Evolutionary conservation across 805 yeast genomes (phyloP).

Genomic region (Kluyveromyces wickerhamii): DNA sequence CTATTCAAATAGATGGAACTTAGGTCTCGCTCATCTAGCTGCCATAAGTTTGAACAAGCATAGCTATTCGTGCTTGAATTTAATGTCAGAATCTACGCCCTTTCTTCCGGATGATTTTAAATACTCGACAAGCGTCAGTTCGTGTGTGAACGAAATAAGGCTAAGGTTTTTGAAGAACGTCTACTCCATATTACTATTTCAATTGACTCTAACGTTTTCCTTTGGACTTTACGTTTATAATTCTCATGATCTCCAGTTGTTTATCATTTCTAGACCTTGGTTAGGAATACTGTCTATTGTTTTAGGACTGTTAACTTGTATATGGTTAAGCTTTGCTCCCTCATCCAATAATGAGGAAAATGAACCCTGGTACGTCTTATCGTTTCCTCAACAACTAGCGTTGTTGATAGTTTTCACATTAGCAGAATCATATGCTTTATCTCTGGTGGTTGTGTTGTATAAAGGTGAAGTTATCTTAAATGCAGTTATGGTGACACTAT

Average conservation of each 20-base stretch:
- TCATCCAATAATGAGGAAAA: constrained; percentile 58
- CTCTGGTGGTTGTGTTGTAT: constrained; percentile 53
- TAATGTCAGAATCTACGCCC: constrained; percentile 2
- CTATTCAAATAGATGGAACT: too few relatives aligned
- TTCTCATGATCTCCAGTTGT: constrained; percentile 24
- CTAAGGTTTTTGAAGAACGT: constrained; percentile 74
- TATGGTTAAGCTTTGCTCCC: constrained; percentile 57
- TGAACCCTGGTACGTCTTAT: constrained; percentile 27
- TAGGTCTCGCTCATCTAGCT: too few relatives aligned
- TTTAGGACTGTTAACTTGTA: constrained; percentile 56
- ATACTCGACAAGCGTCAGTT: constrained; percentile 66
- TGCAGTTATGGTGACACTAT: constrained; percentile 59
- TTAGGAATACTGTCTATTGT: constrained; percentile 45
- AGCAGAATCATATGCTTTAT: constrained; percentile 66
- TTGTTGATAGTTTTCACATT: constrained; percentile 61
- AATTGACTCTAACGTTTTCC: constrained; percentile 52
- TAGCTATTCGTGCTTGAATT: too few relatives aligned
- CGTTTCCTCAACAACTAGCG: constrained; percentile 31
- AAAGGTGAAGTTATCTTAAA: constrained; percentile 59
- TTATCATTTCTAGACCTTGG: constrained; percentile 56
- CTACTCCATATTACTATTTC: constrained; percentile 60
- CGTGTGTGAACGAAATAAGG: constrained; percentile 69
- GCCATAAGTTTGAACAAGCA: too few relatives aligned
- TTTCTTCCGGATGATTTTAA: constrained; percentile 70
- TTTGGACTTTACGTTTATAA: constrained; percentile 18